phyloP scores from a whole-genome alignment of 2,329 filamentous ascomycete genomes.

The Sporothrix phasma region DNA sequence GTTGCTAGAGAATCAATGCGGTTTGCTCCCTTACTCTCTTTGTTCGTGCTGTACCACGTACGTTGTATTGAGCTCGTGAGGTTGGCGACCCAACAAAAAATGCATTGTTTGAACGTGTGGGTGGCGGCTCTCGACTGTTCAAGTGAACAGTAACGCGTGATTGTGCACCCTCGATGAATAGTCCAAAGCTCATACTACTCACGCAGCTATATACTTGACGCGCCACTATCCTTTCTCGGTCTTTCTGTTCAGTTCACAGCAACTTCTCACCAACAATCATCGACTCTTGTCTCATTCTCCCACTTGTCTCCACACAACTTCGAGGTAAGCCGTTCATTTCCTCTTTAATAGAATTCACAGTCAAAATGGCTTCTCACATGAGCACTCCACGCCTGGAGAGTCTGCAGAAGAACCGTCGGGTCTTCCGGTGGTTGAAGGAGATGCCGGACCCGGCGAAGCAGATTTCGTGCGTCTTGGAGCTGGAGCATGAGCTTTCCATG shows the following conservation, averaged over 20 bases:
- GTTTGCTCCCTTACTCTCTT: neutral
- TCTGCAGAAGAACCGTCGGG: neutral
- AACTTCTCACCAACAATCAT: neutral
- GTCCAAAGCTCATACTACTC: too few relatives aligned
- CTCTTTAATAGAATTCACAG: too few relatives aligned
- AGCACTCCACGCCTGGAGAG: neutral
- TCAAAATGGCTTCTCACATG: neutral
- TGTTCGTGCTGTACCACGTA: neutral
- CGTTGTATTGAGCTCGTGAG: neutral
- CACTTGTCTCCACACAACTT: too few relatives aligned
- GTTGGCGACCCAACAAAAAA: neutral
- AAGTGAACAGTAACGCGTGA: too few relatives aligned
- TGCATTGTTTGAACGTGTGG: neutral
- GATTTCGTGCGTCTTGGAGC: neutral
- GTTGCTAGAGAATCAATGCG: too few relatives aligned
- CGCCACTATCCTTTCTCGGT: too few relatives aligned
- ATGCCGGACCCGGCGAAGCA: neutral
- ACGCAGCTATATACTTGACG: neutral
- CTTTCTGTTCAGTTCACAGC: neutral
- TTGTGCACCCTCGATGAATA: too few relatives aligned
- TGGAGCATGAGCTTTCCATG: neutral
- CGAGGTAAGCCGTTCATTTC: too few relatives aligned
- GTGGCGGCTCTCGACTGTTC: neutral
- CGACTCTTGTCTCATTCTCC: neutral
- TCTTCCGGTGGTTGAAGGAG: neutral